Base-by-base conservation (phyloP, 768 basidiomycete genomes). In the Termitomyces sp. region DNA sequence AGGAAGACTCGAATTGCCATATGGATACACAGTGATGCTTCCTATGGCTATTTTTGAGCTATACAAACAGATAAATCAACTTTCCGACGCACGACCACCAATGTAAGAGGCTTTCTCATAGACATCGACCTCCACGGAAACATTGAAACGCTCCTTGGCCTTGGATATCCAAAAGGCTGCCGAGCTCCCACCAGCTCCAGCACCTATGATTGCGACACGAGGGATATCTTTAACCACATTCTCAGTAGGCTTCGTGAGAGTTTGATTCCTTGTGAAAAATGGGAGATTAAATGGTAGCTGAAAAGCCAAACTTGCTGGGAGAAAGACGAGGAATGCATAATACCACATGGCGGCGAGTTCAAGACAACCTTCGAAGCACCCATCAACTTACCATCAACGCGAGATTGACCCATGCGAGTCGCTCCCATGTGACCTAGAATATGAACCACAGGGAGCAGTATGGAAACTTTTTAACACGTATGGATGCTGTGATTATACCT, bases 161-260 rank as follows among this genome's bases (percentile, higher is more conserved):
- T 88, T 88, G 20, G 82, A 80, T 54, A 95, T 85, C 87, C 93
- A 90, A 66, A 84, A 90, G 2, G 85, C 92, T 22, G 93, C 90
- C 26, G 91, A 88, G 16, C 83, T 84, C 9, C 94, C 94, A 10
- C 79, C 92, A 14, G 94, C 93, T 28, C 94, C 94, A 0, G 94
- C 94, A 18, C 94, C 94, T 54, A 97, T 83, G 66, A 97, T 85
- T 8, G 94, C 94, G 63, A 97, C 79, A 48, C 86, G 74, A 46
- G 85, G 81, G 0, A 76, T 65, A 18, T 60, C 57, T 24, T 64
- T 56, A n/a, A 60, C 58, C 22, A 63, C 35, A 10, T 56, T 36
- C 33, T 66, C 58, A 43, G 61, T 61, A 35, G 61, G 55, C 22
- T 60, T 54, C 8, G 58, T 42, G 12, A 62, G 60, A 43, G 65